phyloP scores from a whole-genome alignment of 108 stramenopile genomes.

The Hondaea fermentalgiana region DNA sequence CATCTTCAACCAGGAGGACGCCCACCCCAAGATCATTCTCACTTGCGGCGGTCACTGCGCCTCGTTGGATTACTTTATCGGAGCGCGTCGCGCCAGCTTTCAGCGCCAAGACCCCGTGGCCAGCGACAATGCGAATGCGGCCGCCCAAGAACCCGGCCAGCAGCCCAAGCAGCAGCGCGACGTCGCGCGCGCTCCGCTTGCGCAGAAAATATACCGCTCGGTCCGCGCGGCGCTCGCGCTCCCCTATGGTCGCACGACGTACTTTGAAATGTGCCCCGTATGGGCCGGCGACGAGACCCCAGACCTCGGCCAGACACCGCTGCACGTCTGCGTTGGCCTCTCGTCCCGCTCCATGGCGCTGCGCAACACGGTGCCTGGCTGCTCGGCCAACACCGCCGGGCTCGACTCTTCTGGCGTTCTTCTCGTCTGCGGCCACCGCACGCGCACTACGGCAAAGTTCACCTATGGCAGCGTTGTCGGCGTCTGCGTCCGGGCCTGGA shows the following conservation, averaged over 20 bases:
- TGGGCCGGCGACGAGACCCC: not conserved
- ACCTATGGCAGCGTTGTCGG: constrained; percentile 4
- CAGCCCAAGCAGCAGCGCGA: not conserved
- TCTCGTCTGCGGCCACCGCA: not conserved
- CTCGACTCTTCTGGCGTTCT: constrained; percentile 12
- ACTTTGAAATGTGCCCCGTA: constrained; percentile 14
- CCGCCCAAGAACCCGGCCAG: not conserved
- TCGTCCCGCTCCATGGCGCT: not conserved
- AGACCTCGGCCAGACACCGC: not conserved
- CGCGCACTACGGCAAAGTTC: not conserved
- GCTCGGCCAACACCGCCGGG: not conserved
- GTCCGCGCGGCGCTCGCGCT: not conserved
- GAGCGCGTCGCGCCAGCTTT: not conserved
- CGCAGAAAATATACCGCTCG: not conserved
- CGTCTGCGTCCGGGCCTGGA: constrained; percentile 7
- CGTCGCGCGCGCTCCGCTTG: not conserved
- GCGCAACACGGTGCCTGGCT: constrained; percentile 13
- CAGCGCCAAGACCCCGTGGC: not conserved
- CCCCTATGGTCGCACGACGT: not conserved
- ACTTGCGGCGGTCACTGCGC: not conserved
- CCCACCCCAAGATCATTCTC: constrained; percentile 4
- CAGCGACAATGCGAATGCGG: not conserved
- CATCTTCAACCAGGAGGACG: not conserved
- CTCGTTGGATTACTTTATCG: not conserved
- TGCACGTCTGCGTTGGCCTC: not conserved